Conservation (phyloP, 139 green algal genomes). For the Chlorella sp. region DNA sequence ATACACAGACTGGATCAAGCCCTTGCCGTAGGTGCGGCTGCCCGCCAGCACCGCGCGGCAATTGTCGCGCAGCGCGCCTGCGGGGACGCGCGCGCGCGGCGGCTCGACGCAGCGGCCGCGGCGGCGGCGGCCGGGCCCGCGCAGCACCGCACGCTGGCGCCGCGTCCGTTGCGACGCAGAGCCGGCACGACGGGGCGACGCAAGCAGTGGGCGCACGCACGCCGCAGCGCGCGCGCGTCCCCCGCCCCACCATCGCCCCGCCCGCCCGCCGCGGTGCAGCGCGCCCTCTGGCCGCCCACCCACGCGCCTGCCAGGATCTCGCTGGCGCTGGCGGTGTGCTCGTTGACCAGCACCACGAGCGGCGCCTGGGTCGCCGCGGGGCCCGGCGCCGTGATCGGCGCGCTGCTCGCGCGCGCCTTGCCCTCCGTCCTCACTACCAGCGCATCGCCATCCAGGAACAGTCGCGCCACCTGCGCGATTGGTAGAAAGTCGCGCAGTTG, state of each 20-base stretch:
- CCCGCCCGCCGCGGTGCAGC: no score
- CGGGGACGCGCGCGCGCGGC: no score
- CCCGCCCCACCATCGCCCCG: no score
- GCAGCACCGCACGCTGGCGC: no score
- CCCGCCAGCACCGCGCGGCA: constrained; percentile 88
- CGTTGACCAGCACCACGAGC: constrained; percentile 86
- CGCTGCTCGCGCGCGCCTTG: constrained; percentile 24
- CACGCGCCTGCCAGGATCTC: constrained; percentile 84
- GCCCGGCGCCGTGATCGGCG: constrained; percentile 27
- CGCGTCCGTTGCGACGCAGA: background rate
- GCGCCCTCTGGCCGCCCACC: no score
- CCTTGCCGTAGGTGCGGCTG: constrained; percentile 91
- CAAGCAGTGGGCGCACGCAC: background rate
- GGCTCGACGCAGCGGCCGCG: no score
- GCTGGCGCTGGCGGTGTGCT: constrained; percentile 80
- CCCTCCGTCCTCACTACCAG: constrained; percentile 78
- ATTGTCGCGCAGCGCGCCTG: constrained; percentile 94
- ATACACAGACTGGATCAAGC: constrained; percentile 96
- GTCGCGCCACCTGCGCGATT: constrained; percentile 17
- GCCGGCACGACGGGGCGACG: background rate
- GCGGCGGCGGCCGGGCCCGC: no score
- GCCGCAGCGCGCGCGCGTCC: no score
- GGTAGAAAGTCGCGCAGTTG: background rate
- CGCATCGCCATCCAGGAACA: constrained; percentile 76
- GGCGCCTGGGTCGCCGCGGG: constrained; percentile 42